These are phyloP conservation scores for Pyrus bretschneideri DNA, from an alignment of 306 rosid genomes.

Conservation along the genomic window DNA sequence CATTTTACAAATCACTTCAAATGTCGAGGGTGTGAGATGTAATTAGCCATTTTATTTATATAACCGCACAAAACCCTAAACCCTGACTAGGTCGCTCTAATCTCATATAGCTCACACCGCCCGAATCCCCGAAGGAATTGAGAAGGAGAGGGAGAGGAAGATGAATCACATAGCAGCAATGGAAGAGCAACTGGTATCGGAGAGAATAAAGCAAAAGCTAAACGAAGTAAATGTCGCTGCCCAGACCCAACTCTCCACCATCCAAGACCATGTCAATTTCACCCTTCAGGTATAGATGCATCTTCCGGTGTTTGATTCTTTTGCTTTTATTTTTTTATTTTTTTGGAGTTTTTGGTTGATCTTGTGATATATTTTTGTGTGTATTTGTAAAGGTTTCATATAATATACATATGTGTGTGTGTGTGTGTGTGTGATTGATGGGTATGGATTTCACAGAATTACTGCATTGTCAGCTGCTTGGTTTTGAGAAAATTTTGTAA, in stretches of 20 bases:
- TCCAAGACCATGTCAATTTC: conserved; percentile 91
- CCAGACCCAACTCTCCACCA: conserved; percentile 54
- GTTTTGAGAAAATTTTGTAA: not conserved
- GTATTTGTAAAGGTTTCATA: too few species aligned
- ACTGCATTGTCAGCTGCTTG: not conserved
- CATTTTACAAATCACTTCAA: too few species aligned
- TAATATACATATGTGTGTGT: too few species aligned
- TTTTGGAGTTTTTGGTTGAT: not conserved
- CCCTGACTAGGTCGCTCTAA: not conserved
- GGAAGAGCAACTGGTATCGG: conserved; percentile 69
- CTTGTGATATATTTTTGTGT: not conserved
- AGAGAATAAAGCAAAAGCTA: conserved; percentile 64
- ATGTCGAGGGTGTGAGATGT: too few species aligned
- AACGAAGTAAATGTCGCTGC: conserved; percentile 78
- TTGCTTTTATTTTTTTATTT: not conserved
- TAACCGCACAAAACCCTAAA: conserved; percentile 18
- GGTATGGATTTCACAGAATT: not conserved
- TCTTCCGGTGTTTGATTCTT: too few species aligned
- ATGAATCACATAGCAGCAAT: conserved; percentile 53
- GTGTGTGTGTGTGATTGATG: not conserved
- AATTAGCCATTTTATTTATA: too few species aligned
- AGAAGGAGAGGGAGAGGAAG: not conserved
- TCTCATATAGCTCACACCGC: not conserved
- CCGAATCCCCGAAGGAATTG: not conserved
- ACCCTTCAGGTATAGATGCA: conserved; percentile 61